Conservation (phyloP, 2,329 filamentous ascomycete species). For the Cordyceps farinosa region DNA sequence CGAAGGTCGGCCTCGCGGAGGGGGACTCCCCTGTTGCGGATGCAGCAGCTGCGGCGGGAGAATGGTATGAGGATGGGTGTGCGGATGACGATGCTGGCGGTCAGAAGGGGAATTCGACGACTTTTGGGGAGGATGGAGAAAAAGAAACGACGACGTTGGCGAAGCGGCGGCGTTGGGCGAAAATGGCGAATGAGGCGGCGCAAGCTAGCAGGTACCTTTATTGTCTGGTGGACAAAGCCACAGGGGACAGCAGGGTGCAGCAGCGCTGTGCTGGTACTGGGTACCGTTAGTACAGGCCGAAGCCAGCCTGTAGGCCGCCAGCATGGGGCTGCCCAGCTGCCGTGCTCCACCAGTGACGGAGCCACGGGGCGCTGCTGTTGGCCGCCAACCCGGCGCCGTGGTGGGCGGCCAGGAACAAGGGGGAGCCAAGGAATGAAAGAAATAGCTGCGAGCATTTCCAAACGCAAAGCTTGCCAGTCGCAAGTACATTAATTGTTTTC, state of each 20-base stretch:
- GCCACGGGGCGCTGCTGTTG: constrained; percentile 7
- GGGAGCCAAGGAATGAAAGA: not conserved
- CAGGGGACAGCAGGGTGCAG: not conserved
- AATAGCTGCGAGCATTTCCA: no score
- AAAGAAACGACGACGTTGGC: constrained; percentile 6
- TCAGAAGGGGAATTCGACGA: not conserved
- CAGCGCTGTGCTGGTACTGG: not conserved
- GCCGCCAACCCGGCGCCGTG: constrained; percentile 2
- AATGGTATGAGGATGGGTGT: constrained; percentile 3
- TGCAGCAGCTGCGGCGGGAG: not conserved
- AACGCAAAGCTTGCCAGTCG: no score
- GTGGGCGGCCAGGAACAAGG: not conserved
- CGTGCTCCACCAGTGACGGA: not conserved
- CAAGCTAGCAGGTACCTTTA: not conserved
- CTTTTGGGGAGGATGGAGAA: not conserved
- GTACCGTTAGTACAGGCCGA: not conserved
- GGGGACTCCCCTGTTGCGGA: not conserved
- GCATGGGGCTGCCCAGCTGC: not conserved
- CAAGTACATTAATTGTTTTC: no score
- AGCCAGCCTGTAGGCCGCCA: not conserved
- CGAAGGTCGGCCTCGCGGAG: not conserved
- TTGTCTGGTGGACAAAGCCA: not conserved
- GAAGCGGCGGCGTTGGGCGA: constrained; percentile 13
- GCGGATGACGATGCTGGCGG: constrained; percentile 13
- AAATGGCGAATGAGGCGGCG: constrained; percentile 8